Percentiles rank a stretch among this genome's conserved stretches.
phyloP scores from a whole-genome alignment of 1,284 basidiomycete species.

The Cutaneotrichosporon sp. region DNA sequence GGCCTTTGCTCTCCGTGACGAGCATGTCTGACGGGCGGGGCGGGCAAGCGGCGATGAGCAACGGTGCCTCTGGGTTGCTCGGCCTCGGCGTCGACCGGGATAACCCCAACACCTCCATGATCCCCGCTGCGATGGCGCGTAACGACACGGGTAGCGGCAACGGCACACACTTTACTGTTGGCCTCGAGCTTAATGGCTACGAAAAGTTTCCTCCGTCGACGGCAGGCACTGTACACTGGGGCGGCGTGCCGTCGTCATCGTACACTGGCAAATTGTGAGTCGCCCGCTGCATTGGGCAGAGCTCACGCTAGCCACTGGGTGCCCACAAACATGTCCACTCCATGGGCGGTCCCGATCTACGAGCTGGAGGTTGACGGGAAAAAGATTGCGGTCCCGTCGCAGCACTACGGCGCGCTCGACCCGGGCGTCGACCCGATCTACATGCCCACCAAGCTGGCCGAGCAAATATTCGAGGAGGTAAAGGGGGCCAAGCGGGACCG shows the following conservation, averaged over 20 bases:
- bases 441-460: constrained; percentile 30
- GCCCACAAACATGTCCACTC: constrained; percentile 13
- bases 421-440: constrained; percentile 41
- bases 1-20: neutral
- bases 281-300: neutral
- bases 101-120: constrained; percentile 13
- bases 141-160: neutral
- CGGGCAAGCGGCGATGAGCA: neutral
- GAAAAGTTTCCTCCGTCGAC: neutral
- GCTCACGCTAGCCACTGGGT: constrained; percentile 38
- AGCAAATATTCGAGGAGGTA: constrained; percentile 25
- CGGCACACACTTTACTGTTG: constrained; percentile 24
- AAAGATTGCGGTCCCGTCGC: neutral
- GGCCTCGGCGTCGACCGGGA: constrained; percentile 38
- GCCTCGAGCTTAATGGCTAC: constrained; percentile 30
- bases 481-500: constrained; percentile 15
- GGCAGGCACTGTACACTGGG: constrained; percentile 43
- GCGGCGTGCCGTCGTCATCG: constrained; percentile 28
- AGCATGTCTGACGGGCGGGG: neutral
- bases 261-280: constrained; percentile 41
- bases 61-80: constrained; percentile 37
- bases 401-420: constrained; percentile 34
- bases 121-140: neutral
- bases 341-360: constrained; percentile 34
- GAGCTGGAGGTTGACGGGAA: constrained; percentile 26